Evolutionary conservation across 1,284 basidiomycete genomes (phyloP), one percentile per base, ranked within the genome.

Genomic region (Naganishia cerealis): DNA sequence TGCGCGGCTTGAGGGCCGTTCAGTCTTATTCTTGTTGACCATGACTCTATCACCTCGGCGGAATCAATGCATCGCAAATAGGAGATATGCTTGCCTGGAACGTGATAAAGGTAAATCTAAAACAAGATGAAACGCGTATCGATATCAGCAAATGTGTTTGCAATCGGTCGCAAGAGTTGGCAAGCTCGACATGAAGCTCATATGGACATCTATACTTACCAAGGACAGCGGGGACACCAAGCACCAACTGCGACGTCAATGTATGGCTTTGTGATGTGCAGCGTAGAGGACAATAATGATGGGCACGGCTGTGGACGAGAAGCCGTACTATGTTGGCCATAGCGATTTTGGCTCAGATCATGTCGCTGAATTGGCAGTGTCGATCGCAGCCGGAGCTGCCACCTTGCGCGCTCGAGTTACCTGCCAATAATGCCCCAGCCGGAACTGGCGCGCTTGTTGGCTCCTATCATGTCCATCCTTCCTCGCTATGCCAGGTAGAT

Each of bases 41-140:
- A 54, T 63, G 50, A 26, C 36, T 63, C 21, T 12, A 24, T 15
- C n/a, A 7, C n/a, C 36, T 40, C 46, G 46, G 33, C 39, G n/a
- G 21, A 5, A 16, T 63, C 33, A 63, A 29, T 40, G 21, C 46
- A 21, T 42, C 61, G 42, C 53, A 24, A 39, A 50, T 63, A 39
- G 38, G 43, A 21, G 0, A 24, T 21, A 21, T 50, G 50, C 36
- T 54, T 54, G 29, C 3, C 6, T 33, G 6, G 6, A 33, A 33
- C 52, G 48, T 1, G 3, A 15, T 33, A 39, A 16, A n/a, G 21
- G 39, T n/a, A 10, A 33, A 6, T 33, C 29, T 16, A 16, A 48
- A 5, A 33, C 13, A 40, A 50, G 61, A 39, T 54, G 61, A 63
- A 62, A 50, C 61, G 61, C 48, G 61, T 54, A 39, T 26, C 50